A percentile compares a stretch with the other conserved stretches of the same genome.
These are phyloP conservation scores for Colletotrichum australisinense DNA, from an alignment of 2,329 filamentous ascomycete species.

Conservation along the genomic window DNA sequence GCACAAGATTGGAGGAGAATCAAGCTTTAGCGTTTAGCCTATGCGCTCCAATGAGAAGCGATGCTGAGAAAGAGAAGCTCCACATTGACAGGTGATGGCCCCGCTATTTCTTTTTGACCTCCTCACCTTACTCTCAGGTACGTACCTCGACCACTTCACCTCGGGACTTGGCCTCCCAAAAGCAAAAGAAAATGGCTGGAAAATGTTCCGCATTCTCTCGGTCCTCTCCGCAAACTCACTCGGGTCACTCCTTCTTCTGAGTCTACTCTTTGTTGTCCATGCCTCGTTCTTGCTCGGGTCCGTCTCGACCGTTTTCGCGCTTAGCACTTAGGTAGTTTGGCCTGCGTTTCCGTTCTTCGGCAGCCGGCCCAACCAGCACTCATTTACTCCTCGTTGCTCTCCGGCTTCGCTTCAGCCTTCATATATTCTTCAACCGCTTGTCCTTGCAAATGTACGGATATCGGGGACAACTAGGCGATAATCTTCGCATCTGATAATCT, in stretches of 20 bases:
- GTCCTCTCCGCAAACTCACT: neutral
- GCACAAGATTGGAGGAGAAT: conserved; percentile 8
- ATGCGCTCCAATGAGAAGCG: conserved; percentile 30
- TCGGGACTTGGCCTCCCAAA: conserved; percentile 16
- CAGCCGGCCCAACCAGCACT: conserved; percentile 1
- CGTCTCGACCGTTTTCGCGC: conserved; percentile 18
- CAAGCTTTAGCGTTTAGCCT: conserved; percentile 7
- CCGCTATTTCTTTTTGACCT: neutral
- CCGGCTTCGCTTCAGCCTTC: neutral
- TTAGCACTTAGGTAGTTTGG: too few species aligned
- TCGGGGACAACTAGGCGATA: neutral
- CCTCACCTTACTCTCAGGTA: neutral
- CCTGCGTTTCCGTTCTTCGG: neutral
- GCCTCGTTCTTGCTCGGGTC: neutral
- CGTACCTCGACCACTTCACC: neutral
- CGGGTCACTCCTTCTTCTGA: too few species aligned
- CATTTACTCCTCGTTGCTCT: neutral
- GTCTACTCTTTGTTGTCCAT: neutral
- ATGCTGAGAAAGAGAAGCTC: neutral
- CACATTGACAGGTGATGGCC: neutral
- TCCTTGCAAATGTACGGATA: neutral
- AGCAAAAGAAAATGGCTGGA: neutral
- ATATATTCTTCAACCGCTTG: neutral
- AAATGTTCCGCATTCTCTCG: conserved; percentile 4
- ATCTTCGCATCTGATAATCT: neutral